phyloP scores from a whole-genome alignment of 352 stramenopile genomes.

The Phytophthora pistaciae region DNA sequence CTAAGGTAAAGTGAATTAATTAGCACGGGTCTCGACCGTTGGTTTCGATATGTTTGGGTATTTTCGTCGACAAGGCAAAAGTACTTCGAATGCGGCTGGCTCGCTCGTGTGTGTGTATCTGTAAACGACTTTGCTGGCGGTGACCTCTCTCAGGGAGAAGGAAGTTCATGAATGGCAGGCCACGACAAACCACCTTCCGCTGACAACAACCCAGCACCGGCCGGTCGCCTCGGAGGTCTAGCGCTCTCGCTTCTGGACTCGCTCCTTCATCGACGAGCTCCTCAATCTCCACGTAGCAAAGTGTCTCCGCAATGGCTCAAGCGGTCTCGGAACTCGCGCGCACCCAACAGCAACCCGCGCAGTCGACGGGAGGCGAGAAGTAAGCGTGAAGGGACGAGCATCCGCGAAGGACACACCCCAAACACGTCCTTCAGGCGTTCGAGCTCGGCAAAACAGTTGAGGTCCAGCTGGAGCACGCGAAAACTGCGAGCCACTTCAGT shows the following conservation, averaged over 20 bases:
- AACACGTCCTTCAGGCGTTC: conserved; percentile 15
- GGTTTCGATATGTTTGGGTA: conserved; percentile 8
- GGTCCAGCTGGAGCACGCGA: conserved; percentile 9
- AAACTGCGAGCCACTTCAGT: conserved; percentile 1
- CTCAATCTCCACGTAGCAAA: conserved; percentile 12
- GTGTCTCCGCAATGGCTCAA: conserved; percentile 19
- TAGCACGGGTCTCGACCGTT: neutral
- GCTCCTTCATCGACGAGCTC: conserved; percentile 16
- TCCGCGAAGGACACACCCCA: conserved; percentile 6
- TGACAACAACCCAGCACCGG: conserved; percentile 10
- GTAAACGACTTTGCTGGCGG: neutral
- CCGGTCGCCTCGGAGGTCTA: conserved; percentile 17
- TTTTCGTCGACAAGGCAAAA: neutral
- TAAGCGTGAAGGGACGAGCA: conserved; percentile 18
- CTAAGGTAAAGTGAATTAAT: too few relatives aligned
- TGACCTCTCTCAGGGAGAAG: neutral
- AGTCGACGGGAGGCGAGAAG: conserved; percentile 19
- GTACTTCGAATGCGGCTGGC: neutral
- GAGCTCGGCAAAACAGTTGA: conserved; percentile 18
- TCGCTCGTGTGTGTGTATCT: neutral
- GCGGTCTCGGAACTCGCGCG: conserved; percentile 10
- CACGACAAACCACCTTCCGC: conserved; percentile 12
- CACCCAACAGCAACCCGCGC: conserved; percentile 1
- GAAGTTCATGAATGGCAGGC: conserved; percentile 18
- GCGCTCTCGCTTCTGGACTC: conserved; percentile 26